phyloP scores from a whole-genome alignment of 805 yeast species.

The Scheffersomyces coipomensis region DNA sequence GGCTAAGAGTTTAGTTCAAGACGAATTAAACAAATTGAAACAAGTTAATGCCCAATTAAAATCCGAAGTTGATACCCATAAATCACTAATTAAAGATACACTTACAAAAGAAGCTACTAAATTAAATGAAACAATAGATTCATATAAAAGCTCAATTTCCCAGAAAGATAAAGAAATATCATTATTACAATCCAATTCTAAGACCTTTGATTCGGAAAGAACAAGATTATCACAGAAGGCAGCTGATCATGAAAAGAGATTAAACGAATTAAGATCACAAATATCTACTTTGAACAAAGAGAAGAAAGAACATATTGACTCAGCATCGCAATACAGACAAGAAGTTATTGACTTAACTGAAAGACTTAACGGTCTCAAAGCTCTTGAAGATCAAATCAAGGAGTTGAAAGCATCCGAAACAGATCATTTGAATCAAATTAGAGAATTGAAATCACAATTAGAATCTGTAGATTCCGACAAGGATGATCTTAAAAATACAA shows the following conservation, averaged over 20 bases:
- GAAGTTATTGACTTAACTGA: conserved; percentile 3
- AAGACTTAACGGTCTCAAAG: not conserved
- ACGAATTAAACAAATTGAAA: conserved; percentile 9
- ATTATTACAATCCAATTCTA: conserved; percentile 9
- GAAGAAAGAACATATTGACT: conserved; percentile 1
- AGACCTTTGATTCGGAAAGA: conserved; percentile 10
- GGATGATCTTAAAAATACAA: conserved; percentile 5
- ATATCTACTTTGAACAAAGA: not conserved
- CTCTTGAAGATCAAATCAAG: conserved; percentile 1
- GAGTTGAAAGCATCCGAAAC: conserved; percentile 2
- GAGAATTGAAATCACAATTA: conserved; percentile 18
- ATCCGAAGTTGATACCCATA: conserved; percentile 9
- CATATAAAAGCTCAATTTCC: conserved; percentile 5
- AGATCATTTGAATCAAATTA: conserved; percentile 14
- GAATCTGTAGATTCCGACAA: conserved; percentile 11
- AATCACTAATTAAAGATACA: conserved; percentile 5
- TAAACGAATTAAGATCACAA: conserved; percentile 8
- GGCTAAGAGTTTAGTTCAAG: not conserved
- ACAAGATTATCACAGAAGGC: conserved; percentile 12
- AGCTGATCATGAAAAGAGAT: conserved; percentile 12
- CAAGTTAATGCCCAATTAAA: conserved; percentile 5
- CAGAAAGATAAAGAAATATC: conserved; percentile 13
- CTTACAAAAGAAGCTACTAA: conserved; percentile 10
- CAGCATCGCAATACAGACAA: not conserved
- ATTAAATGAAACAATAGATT: conserved; percentile 10